phyloP scores from a whole-genome alignment of 2,329 filamentous ascomycete species.

The Blastomyces emzantsi region DNA sequence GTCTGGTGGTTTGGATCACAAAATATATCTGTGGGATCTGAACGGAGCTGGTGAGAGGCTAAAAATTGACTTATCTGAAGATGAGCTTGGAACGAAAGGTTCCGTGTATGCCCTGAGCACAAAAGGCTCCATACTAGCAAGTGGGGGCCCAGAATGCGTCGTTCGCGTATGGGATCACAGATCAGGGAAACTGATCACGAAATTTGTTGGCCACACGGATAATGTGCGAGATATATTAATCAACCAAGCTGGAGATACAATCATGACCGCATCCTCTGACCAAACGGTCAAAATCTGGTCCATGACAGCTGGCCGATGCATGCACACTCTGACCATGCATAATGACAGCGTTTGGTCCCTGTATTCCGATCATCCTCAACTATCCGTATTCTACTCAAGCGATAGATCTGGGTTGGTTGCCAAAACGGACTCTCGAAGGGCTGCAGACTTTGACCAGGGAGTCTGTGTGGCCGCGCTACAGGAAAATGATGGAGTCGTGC shows the following conservation, averaged over 20 bases:
- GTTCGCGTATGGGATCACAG: constrained; percentile 87
- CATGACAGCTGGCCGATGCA: constrained; percentile 85
- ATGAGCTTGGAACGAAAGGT: constrained; percentile 75
- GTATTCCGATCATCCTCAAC: constrained; percentile 74
- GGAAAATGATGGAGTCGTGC: constrained; percentile 66
- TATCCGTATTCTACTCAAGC: constrained; percentile 88
- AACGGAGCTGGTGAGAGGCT: constrained; percentile 77
- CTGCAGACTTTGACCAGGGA: constrained; percentile 73
- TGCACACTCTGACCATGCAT: constrained; percentile 98
- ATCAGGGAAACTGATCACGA: constrained; percentile 82
- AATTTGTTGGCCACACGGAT: constrained; percentile 93
- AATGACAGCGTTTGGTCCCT: constrained; percentile 97
- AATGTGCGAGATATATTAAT: constrained; percentile 87
- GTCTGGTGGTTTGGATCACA: constrained; percentile 85
- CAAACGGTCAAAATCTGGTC: constrained; percentile 99
- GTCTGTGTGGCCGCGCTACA: constrained; percentile 84
- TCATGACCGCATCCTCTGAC: constrained; percentile 90
- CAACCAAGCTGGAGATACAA: constrained; percentile 77
- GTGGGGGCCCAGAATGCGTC: constrained; percentile 87
- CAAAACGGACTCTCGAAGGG: constrained; percentile 80
- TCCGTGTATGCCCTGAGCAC: constrained; percentile 87
- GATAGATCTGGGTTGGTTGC: constrained; percentile 90
- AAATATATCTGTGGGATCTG: constrained; percentile 89
- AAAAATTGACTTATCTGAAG: constrained; percentile 66
- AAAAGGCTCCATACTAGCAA: constrained; percentile 72